phyloP scores from a whole-genome alignment of 106 monocot genomes.

The Allium sativum region DNA sequence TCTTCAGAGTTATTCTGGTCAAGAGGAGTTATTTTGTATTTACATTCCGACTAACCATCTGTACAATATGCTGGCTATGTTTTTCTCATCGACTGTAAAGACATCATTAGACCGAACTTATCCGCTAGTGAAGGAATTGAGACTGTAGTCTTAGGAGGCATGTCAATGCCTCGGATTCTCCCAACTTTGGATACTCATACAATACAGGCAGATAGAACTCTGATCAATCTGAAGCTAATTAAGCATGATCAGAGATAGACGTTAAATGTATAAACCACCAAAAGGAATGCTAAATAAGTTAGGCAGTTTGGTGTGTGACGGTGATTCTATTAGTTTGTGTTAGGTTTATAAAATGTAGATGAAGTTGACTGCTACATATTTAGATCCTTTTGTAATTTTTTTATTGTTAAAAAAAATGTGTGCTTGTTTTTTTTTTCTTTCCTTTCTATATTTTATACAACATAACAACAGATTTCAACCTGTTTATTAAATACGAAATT shows the following conservation, averaged over 20 bases:
- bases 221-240: slow-evolving; percentile 33
- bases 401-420: too few relatives aligned
- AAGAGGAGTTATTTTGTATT: slow-evolving; percentile 74
- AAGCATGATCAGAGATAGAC: neutral
- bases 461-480: too few relatives aligned
- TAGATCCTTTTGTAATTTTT: neutral
- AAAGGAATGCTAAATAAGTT: neutral
- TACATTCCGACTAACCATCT: slow-evolving; percentile 90
- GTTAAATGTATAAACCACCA: neutral
- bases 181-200: slow-evolving; percentile 37
- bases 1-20: slow-evolving; percentile 64
- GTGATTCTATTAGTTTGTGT: neutral
- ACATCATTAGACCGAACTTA: slow-evolving; percentile 74
- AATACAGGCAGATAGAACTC: slow-evolving; percentile 42
- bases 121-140: slow-evolving; percentile 91
- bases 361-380: neutral
- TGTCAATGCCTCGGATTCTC: slow-evolving; percentile 74
- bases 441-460: too few relatives aligned
- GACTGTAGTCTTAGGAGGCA: slow-evolving; percentile 67
- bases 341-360: slow-evolving; percentile 13
- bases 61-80: slow-evolving; percentile 77
- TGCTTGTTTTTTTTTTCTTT: too few relatives aligned
- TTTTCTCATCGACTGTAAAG: slow-evolving; percentile 55
- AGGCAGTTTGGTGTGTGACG: neutral
- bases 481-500: too few relatives aligned